Conservation (phyloP, 306 rosid species). For the Castanea crenata region DNA sequence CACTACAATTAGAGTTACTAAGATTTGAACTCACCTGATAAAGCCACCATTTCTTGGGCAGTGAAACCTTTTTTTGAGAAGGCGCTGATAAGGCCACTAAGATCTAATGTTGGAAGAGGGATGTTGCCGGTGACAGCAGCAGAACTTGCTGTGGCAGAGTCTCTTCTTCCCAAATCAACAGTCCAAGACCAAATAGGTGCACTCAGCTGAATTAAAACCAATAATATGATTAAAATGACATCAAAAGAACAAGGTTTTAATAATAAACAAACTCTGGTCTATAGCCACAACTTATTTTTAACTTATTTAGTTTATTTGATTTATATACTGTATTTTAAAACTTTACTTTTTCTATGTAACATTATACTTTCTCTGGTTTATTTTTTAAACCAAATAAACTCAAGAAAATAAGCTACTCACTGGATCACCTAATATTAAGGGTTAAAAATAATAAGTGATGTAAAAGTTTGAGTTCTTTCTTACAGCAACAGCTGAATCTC, state of each 20-base stretch:
- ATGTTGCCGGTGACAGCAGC: conserved; percentile 45
- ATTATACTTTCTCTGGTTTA: too few species aligned
- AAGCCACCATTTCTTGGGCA: conserved; percentile 56
- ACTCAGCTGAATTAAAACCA: conserved; percentile 39
- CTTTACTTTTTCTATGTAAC: too few species aligned
- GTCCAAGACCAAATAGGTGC: conserved; percentile 41
- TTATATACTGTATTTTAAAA: too few species aligned
- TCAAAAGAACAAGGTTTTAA: background rate
- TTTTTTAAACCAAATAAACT: too few species aligned
- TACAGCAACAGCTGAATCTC: conserved; percentile 31
- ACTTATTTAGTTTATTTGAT: too few species aligned
- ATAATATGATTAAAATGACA: background rate
- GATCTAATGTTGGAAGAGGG: conserved; percentile 41
- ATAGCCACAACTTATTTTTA: too few species aligned
- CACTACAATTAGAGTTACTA: too few species aligned
- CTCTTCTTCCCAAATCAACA: conserved; percentile 68
- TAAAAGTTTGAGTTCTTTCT: background rate
- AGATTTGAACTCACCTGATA: conserved; percentile 43
- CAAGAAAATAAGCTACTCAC: too few species aligned
- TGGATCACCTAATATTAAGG: background rate
- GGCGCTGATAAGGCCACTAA: conserved; percentile 37
- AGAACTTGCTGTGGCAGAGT: conserved; percentile 64
- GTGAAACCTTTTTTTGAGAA: conserved; percentile 62
- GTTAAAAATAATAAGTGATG: too few species aligned
- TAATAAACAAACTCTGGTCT: background rate